These are phyloP conservation scores for Claviceps spartinae DNA, from an alignment of 2,329 filamentous ascomycete genomes.

Conservation along the genomic window DNA sequence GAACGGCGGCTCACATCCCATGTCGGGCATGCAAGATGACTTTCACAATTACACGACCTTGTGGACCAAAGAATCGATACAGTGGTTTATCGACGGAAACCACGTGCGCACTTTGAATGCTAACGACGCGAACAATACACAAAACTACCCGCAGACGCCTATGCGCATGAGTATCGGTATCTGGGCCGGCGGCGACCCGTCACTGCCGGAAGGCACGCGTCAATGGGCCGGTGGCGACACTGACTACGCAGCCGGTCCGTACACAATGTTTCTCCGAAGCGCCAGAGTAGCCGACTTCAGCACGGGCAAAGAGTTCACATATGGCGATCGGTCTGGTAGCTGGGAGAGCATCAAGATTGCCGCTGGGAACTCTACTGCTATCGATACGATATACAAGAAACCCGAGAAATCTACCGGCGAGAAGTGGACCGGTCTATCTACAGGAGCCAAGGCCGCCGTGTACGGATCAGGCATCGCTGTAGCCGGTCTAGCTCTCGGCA, in stretches of 20 bases:
- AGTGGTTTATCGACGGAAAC: constrained; percentile 57
- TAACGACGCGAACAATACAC: constrained; percentile 45
- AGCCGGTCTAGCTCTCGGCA: constrained; percentile 27
- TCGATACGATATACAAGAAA: constrained; percentile 26
- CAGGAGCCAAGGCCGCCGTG: constrained; percentile 36
- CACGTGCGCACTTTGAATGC: constrained; percentile 51
- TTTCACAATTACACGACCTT: constrained; percentile 66
- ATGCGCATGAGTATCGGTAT: constrained; percentile 57
- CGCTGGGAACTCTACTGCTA: constrained; percentile 42
- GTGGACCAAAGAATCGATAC: constrained; percentile 54
- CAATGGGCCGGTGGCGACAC: constrained; percentile 59
- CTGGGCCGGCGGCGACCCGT: constrained; percentile 48
- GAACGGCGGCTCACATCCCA: constrained; percentile 46
- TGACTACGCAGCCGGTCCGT: constrained; percentile 52
- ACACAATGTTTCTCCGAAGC: constrained; percentile 60
- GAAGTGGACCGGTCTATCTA: constrained; percentile 40
- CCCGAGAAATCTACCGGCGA: constrained; percentile 32
- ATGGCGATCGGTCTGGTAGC: constrained; percentile 44
- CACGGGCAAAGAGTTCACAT: constrained; percentile 52
- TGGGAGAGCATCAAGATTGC: constrained; percentile 50
- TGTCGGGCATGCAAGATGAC: constrained; percentile 41
- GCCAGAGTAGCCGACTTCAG: constrained; percentile 42
- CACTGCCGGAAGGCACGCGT: constrained; percentile 41
- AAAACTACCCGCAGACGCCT: constrained; percentile 63
- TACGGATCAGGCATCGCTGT: constrained; percentile 33